Evolutionary conservation across 2,329 filamentous ascomycete species (phyloP).

Genomic region (Leptographium radiaticola): DNA sequence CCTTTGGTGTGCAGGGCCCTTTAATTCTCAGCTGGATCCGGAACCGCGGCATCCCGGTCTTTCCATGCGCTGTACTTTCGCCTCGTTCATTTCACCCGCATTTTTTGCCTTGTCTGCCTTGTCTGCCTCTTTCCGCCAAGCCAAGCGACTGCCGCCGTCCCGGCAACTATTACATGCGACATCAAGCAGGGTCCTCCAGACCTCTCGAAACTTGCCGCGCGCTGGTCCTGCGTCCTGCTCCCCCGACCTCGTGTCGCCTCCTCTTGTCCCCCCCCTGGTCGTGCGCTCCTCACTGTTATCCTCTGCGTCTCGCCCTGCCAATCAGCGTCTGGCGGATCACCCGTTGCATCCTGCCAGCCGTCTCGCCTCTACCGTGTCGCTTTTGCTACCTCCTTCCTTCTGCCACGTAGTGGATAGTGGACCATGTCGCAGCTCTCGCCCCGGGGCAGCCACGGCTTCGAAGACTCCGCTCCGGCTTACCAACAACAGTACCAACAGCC

Average conservation of each 20-base stretch:
- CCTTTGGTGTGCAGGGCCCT: not conserved
- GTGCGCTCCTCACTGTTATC: not conserved
- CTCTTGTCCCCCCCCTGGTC: not conserved
- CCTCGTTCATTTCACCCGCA: not conserved
- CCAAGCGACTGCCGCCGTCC: slow-evolving; percentile 6
- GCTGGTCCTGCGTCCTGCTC: slow-evolving; percentile 16
- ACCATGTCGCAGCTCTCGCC: slow-evolving; percentile 41
- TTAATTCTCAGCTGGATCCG: not conserved
- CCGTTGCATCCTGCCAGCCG: not conserved
- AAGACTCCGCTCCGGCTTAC: not conserved
- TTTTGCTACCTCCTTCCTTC: not conserved
- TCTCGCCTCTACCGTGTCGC: not conserved
- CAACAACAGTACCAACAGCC: not conserved
- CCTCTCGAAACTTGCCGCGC: slow-evolving; percentile 25
- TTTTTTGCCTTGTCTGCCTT: not conserved
- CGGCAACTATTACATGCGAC: slow-evolving; percentile 26
- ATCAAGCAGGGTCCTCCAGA: slow-evolving; percentile 32
- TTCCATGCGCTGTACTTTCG: too few relatives aligned
- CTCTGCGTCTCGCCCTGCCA: not conserved
- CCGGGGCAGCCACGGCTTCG: slow-evolving; percentile 27
- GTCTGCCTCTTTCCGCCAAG: not conserved
- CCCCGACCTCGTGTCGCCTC: not conserved
- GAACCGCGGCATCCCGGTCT: not conserved
- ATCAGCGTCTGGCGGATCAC: not conserved
- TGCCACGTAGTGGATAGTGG: slow-evolving; percentile 21